Conservation (phyloP, 768 basidiomycete genomes). For the Glaciozyma antarctica region DNA sequence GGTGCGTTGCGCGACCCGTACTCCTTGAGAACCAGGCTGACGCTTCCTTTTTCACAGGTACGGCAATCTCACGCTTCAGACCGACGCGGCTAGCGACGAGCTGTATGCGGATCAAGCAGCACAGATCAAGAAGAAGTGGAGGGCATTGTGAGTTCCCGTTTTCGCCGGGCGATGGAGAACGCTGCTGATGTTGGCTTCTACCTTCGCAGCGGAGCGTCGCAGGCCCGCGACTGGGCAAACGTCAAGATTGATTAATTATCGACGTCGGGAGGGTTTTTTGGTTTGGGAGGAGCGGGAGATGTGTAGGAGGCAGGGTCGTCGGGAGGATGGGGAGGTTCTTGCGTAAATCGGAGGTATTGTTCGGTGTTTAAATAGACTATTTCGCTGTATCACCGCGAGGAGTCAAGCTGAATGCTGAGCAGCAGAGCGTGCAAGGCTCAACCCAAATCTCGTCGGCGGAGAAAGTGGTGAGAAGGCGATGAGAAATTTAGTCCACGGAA, state of each 20-base stretch:
- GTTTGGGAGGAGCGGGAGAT: too few relatives aligned
- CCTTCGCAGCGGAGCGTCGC: slow-evolving; percentile 1
- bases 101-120: slow-evolving; percentile 14
- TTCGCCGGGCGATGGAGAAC: too few relatives aligned
- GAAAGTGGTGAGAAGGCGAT: too few relatives aligned
- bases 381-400: too few relatives aligned
- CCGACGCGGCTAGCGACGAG: slow-evolving; percentile 9
- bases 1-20: not conserved
- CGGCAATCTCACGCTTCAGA: not conserved
- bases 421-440: too few relatives aligned
- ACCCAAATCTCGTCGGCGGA: too few relatives aligned
- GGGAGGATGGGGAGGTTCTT: not conserved
- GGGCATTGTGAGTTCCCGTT: slow-evolving; percentile 2
- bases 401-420: too few relatives aligned
- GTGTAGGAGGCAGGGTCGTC: too few relatives aligned
- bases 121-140: slow-evolving; percentile 23
- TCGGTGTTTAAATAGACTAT: too few relatives aligned
- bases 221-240: slow-evolving; percentile 12
- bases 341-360: not conserved
- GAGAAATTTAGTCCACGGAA: too few relatives aligned
- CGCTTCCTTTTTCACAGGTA: not conserved
- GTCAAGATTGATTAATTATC: slow-evolving; percentile 12
- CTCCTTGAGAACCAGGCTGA: not conserved
- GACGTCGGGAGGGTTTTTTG: not conserved
- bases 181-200: too few relatives aligned